phyloP scores from a whole-genome alignment of 257 asterid species.

The Solanum neorickii region DNA sequence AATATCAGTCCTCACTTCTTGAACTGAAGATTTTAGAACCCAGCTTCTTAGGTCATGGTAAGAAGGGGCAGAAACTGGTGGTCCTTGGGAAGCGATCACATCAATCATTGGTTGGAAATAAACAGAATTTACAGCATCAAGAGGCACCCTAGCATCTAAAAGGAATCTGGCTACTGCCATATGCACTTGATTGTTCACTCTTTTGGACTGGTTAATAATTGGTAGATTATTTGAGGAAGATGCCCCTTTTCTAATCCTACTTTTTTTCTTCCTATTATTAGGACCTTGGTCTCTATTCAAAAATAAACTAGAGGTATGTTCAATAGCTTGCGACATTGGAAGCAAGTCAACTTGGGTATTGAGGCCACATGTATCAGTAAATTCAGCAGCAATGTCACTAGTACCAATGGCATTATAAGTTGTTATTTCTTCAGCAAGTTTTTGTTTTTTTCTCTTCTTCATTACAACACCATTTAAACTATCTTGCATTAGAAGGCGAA shows the following conservation, averaged over 20 bases:
- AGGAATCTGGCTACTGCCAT: constrained; percentile 85
- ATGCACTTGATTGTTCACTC: constrained; percentile 41
- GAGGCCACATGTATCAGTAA: constrained; percentile 32
- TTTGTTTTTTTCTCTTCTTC: constrained; percentile 72
- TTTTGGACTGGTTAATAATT: constrained; percentile 27
- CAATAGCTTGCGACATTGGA: constrained; percentile 53
- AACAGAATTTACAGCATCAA: constrained; percentile 63
- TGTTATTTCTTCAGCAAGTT: constrained; percentile 44
- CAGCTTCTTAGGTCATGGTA: constrained; percentile 71
- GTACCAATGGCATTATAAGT: constrained; percentile 26
- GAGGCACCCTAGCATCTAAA: constrained; percentile 60
- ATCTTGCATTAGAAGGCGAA: constrained; percentile 72
- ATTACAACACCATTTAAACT: constrained; percentile 66
- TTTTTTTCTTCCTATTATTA: constrained; percentile 64
- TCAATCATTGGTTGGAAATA: constrained; percentile 88
- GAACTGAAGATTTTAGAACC: constrained; percentile 57
- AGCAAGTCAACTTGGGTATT: constrained; percentile 45
- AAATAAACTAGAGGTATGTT: constrained; percentile 31
- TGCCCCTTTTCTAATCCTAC: constrained; percentile 51
- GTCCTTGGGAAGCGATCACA: constrained; percentile 61
- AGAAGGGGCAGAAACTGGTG: constrained; percentile 51
- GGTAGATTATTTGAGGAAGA: constrained; percentile 20
- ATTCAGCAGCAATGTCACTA: constrained; percentile 22
- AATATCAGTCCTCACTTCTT: constrained; percentile 53
- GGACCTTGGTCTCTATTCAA: constrained; percentile 40